Percentiles rank a stretch among this genome's conserved stretches.
Conservation (phyloP, 352 stramenopile genomes). For the Pythium rishiriense region DNA sequence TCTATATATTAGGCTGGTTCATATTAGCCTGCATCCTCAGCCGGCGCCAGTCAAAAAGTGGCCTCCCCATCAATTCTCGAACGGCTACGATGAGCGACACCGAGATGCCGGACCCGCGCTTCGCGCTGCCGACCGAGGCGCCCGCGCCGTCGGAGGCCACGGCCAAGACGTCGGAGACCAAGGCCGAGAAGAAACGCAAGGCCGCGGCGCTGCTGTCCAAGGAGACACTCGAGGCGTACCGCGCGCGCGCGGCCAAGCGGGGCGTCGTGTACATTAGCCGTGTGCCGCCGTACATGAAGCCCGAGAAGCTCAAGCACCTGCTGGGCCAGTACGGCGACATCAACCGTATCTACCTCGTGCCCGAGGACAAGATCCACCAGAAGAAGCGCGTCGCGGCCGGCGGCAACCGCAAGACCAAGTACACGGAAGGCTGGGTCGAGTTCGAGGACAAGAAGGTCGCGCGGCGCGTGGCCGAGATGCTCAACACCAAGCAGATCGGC, state of each 20-base stretch:
- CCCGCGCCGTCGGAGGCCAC: not conserved
- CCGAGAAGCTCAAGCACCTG: conserved; percentile 93
- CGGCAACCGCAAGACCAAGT: conserved; percentile 89
- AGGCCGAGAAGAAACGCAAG: conserved; percentile 24
- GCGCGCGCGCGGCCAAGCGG: conserved; percentile 24
- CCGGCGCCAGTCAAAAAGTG: conserved; percentile 15
- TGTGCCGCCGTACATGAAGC: conserved; percentile 97
- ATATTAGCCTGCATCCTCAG: not conserved
- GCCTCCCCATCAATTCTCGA: not conserved
- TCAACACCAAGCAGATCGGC: conserved; percentile 94
- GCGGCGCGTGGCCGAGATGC: conserved; percentile 89
- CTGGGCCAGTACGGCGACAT: conserved; percentile 92
- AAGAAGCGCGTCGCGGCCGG: conserved; percentile 90
- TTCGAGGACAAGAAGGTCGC: conserved; percentile 97
- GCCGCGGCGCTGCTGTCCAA: conserved; percentile 14
- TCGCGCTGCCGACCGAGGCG: conserved; percentile 1
- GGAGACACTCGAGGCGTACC: conserved; percentile 29
- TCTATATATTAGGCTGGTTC: conserved; percentile 1
- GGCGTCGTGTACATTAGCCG: conserved; percentile 92
- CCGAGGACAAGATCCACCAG: conserved; percentile 93
- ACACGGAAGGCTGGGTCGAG: conserved; percentile 98
- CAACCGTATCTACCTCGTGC: conserved; percentile 96
- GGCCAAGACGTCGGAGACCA: not conserved
- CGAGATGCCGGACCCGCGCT: conserved; percentile 5
- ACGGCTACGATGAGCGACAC: conserved; percentile 7